Evolutionary conservation across 371 early-diverging fungal species (phyloP).

Genomic region (Mortierella sp.): DNA sequence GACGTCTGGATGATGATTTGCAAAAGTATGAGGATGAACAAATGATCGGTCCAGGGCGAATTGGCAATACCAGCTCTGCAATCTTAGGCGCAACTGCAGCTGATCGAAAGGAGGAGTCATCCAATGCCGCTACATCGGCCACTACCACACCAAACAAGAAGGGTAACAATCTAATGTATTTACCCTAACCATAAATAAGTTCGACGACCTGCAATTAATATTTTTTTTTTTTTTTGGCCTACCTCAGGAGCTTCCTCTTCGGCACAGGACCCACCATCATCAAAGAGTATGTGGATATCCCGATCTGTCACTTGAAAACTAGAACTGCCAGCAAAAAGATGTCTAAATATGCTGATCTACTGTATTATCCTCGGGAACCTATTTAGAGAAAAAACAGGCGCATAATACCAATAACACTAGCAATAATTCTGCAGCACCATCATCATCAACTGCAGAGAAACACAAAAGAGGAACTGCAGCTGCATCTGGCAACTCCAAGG

Average conservation of each 20-base stretch:
- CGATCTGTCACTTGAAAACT: not conserved
- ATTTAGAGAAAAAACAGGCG: constrained; percentile 35
- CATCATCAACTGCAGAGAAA: constrained; percentile 35
- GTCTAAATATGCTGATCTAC: not conserved
- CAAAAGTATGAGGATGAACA: constrained; percentile 92
- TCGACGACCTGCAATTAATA: not conserved
- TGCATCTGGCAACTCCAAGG: constrained; percentile 28
- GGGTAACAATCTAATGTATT: constrained; percentile 6
- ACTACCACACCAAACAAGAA: constrained; percentile 39
- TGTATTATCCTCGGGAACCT: not conserved
- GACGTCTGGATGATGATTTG: constrained; percentile 92
- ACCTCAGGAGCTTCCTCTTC: constrained; percentile 24
- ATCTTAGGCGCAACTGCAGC: constrained; percentile 24
- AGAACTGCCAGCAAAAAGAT: not conserved
- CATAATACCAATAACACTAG: constrained; percentile 21
- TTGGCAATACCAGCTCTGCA: constrained; percentile 32
- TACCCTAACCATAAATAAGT: not conserved
- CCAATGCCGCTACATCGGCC: constrained; percentile 23
- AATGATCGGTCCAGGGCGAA: constrained; percentile 72
- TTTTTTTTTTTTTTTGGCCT: not conserved
- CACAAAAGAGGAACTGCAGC: constrained; percentile 31
- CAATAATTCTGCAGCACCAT: constrained; percentile 23
- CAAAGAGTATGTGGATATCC: constrained; percentile 34
- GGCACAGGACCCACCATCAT: constrained; percentile 33
- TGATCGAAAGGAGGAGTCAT: constrained; percentile 53